A percentile compares a stretch with the other conserved stretches of the same genome.
phyloP scores from a whole-genome alignment of 805 yeast genomes.

The Starmerella cellae region DNA sequence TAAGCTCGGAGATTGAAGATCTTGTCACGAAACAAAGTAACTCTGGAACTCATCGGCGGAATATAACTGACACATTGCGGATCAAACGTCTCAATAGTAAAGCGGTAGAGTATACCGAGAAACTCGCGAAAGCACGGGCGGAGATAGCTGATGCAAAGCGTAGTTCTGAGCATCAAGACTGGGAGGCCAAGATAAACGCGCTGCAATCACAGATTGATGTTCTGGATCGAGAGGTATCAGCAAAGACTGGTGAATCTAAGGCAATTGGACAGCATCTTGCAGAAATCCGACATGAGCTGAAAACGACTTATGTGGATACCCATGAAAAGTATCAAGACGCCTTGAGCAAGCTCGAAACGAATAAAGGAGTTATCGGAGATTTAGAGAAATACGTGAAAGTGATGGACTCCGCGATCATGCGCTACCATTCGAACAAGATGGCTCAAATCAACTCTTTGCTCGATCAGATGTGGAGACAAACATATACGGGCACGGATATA shows the following conservation, averaged over 20 bases:
- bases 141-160: conserved; percentile 30
- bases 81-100: conserved; percentile 31
- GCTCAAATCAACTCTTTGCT: conserved; percentile 75
- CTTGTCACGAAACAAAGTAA: conserved; percentile 23
- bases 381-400: conserved; percentile 70
- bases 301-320: conserved; percentile 57
- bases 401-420: conserved; percentile 85
- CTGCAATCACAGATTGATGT: conserved; percentile 39
- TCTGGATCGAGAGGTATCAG: conserved; percentile 53
- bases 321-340: conserved; percentile 52
- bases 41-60: conserved; percentile 47
- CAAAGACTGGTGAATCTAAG: conserved; percentile 71
- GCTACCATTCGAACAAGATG: conserved; percentile 83
- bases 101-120: conserved; percentile 27
- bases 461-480: conserved; percentile 85
- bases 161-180: conserved; percentile 39
- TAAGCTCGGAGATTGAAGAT: conserved; percentile 1
- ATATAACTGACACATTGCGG: conserved; percentile 51
- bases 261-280: conserved; percentile 65
- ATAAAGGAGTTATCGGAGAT: conserved; percentile 65
- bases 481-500: conserved; percentile 90
- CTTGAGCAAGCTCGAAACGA: conserved; percentile 64
- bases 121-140: conserved; percentile 31
- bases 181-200: conserved; percentile 43
- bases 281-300: conserved; percentile 44